Base-by-base conservation (phyloP, 768 basidiomycete species). In the Terana coerulea region DNA sequence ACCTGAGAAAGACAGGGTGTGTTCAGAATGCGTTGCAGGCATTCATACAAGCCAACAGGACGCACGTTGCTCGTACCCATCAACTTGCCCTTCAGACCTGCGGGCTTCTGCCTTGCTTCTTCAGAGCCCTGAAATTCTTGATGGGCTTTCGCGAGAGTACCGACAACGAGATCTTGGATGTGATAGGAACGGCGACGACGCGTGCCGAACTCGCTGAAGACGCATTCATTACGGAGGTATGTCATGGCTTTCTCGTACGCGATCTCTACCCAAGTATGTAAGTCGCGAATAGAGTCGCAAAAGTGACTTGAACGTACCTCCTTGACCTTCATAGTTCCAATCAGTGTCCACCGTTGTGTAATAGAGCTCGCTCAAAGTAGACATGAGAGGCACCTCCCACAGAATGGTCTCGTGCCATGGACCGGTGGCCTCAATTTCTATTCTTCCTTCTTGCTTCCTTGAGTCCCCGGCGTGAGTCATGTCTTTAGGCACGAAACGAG, bases 381-480 rank as follows among this genome's bases (percentile, higher is more conserved):
- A 84, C 92, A 98, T 94, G 45, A 98, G 72, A 1, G 93, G 95
- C 1, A 98, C 93, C 70, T 98, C 97, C 84, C 95, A 99, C 24
- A 97, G 72, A 52, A 98, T 95, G 6, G 89, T 78, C 57, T 94
- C 90, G 0, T 70, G 69, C 92, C 92, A 95, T 5, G 75, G 76
- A 6, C 91, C 94, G 25, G 61, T 61, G 5, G 81, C 79, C 55
- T 84, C 81, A 47, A 99, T 87, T 59, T 91, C 81, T 30, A 95
- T 68, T 30, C 70, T 66, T 3, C 93, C 11, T 55, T 58, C 47
- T 59, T 65, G 33, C 82, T 77, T 4, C 72, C 65, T 3, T 76
- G 74, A 21, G 73, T 55, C 5, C 17, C 17, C 9, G 41, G 43
- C 43, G 28, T 25, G 28, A 29, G 26, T n/a, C 29, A n/a, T n/a